Percentiles rank a stretch among this genome's conserved stretches.
These are phyloP conservation scores for Microcera coccophila DNA, from an alignment of 2,329 filamentous ascomycete species.

Conservation along the genomic window DNA sequence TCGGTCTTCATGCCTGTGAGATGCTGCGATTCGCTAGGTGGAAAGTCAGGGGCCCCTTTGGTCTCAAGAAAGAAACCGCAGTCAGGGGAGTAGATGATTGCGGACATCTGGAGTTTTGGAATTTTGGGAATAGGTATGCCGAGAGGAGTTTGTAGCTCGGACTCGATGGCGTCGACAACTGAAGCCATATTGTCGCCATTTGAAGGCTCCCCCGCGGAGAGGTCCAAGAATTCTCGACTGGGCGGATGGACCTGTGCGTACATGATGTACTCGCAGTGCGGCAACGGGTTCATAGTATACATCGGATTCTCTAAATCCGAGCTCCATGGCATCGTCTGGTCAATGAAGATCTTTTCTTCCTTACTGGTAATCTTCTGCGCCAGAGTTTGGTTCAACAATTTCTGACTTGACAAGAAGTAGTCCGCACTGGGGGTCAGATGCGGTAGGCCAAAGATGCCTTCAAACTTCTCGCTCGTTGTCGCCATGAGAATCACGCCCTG, in stretches of 20 bases:
- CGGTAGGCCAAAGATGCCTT: slow-evolving; percentile 85
- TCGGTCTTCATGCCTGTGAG: slow-evolving; percentile 60
- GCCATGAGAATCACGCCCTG: slow-evolving; percentile 76
- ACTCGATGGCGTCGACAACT: slow-evolving; percentile 54
- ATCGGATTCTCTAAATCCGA: slow-evolving; percentile 61
- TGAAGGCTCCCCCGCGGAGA: slow-evolving; percentile 30
- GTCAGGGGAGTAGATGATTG: slow-evolving; percentile 64
- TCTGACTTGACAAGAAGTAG: slow-evolving; percentile 56
- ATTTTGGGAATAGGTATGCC: slow-evolving; percentile 54
- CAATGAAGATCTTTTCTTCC: slow-evolving; percentile 49
- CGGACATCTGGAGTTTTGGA: slow-evolving; percentile 58
- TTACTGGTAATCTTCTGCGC: slow-evolving; percentile 63
- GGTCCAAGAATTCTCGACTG: slow-evolving; percentile 35
- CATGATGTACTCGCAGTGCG: slow-evolving; percentile 84
- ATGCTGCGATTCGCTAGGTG: slow-evolving; percentile 50
- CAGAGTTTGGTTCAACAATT: slow-evolving; percentile 70
- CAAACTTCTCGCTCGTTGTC: slow-evolving; percentile 90
- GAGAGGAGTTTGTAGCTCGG: slow-evolving; percentile 58
- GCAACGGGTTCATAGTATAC: slow-evolving; percentile 55
- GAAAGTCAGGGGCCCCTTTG: slow-evolving; percentile 56
- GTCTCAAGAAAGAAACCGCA: slow-evolving; percentile 64
- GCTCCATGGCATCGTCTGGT: slow-evolving; percentile 70
- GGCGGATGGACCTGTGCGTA: slow-evolving; percentile 74
- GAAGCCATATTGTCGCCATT: slow-evolving; percentile 27
- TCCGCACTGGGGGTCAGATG: slow-evolving; percentile 65